phyloP scores from a whole-genome alignment of 83 land plant genomes.

The Isoetes engelmannii region DNA sequence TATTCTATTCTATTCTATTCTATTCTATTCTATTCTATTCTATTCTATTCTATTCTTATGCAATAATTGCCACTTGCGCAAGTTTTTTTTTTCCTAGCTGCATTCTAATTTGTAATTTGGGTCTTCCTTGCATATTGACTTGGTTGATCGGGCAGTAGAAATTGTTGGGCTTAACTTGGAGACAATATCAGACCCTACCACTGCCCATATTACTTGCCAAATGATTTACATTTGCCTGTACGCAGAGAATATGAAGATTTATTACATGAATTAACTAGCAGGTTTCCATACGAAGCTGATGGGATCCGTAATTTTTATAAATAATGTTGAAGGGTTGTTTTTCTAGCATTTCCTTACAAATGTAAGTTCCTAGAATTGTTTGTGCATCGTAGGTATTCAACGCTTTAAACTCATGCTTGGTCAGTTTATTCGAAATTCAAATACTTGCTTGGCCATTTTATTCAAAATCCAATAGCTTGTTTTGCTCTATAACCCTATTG shows the following conservation, averaged over 20 bases:
- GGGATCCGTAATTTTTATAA: constrained; percentile 70
- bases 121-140: constrained; percentile 33
- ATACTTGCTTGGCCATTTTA: constrained; percentile 91
- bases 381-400: constrained; percentile 55
- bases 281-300: constrained; percentile 77
- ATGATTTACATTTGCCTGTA: constrained; percentile 61
- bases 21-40: too few relatives aligned
- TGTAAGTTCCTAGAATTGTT: too few relatives aligned
- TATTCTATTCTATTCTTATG: too few relatives aligned
- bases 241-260: constrained; percentile 72
- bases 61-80: too few relatives aligned
- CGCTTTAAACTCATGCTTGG: constrained; percentile 75
- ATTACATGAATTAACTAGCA: constrained; percentile 48
- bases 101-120: too few relatives aligned
- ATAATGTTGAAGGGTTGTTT: constrained; percentile 81
- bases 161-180: constrained; percentile 80
- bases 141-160: constrained; percentile 81
- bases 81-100: too few relatives aligned
- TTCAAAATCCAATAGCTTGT: constrained; percentile 84
- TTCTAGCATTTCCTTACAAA: too few relatives aligned
- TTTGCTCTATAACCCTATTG: too few relatives aligned
- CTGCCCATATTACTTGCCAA: constrained; percentile 90
- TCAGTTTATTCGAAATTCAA: constrained; percentile 88
- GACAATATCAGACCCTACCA: constrained; percentile 87
- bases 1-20: too few relatives aligned